Conservation (phyloP, 345 rosid genomes). For the Gossypium rotundifolium region DNA sequence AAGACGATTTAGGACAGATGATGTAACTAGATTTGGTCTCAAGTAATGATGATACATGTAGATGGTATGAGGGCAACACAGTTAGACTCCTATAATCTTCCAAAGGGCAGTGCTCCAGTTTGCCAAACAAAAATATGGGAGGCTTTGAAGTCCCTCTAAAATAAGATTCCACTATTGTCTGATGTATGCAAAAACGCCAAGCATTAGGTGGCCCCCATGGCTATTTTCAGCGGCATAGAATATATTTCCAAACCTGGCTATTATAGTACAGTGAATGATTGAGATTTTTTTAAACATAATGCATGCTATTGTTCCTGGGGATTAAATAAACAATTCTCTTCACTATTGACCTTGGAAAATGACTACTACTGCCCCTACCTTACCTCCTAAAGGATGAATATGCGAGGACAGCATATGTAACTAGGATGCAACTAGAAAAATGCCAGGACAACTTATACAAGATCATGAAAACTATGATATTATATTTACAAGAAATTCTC, state of each 20-base stretch:
- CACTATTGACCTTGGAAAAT: background rate
- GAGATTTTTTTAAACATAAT: too few relatives aligned
- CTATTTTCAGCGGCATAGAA: conserved; percentile 41
- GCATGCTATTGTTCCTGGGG: too few relatives aligned
- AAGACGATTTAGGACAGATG: conserved; percentile 59
- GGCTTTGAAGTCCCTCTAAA: conserved; percentile 11
- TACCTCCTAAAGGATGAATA: too few relatives aligned
- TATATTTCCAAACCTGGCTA: background rate
- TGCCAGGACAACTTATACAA: background rate
- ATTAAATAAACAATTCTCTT: too few relatives aligned
- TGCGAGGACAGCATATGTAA: too few relatives aligned
- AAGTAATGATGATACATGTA: conserved; percentile 78
- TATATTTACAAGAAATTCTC: background rate
- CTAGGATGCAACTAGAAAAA: background rate
- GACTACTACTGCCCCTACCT: background rate
- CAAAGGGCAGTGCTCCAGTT: conserved; percentile 21
- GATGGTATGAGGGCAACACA: conserved; percentile 42
- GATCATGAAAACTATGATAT: background rate
- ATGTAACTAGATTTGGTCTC: conserved; percentile 48
- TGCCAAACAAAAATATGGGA: background rate
- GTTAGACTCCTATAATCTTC: conserved; percentile 46
- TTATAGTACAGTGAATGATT: background rate
- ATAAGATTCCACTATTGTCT: conserved; percentile 60
- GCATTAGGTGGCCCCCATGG: conserved; percentile 73
- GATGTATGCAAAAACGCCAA: conserved; percentile 65